Evolutionary conservation across 805 yeast species (phyloP), one percentile per base, ranked within the genome.

Genomic region (Huiozyma sinensis): DNA sequence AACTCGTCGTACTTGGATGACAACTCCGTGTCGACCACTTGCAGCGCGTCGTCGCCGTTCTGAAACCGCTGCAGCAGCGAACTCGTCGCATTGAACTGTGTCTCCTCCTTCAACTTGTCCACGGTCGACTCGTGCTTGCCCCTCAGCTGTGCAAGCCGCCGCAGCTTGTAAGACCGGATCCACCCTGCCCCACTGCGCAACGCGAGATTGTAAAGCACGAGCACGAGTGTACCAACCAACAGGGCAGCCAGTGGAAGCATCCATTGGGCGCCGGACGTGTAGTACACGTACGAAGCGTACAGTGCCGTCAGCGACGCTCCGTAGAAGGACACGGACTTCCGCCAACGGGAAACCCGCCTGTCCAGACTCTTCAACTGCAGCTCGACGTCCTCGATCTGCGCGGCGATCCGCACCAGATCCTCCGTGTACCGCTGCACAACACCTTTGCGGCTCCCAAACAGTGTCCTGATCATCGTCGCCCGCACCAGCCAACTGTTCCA

Each of bases 31-130:
- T 72, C 73, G 50, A 74, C 60, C 31, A 61, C 53, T 40, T 68
- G 65, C 54, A 67, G 56, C 28, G 68, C 64, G 48, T 73, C 75
- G 36, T 66, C 71, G 11, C 82, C 85, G 34, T 64, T 59, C 7
- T 72, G 65, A 51, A 75, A 88, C 54, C 88, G 71, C 42, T 72
- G 75, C 38, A 89, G 65, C 39, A 89, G 69, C n/a, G 82, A 78
- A 60, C 78, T 79, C 1, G 95, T 84, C 10, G 80, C 72, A 53
- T 82, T 75, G 60, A 77, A 90, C 50, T 84, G 82, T 11, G 95
- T 83, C 55, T 76, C 71, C 45, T 73, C 68, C 61, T 84, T 84
- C 61, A 83, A 67, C 48, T 79, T 83, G 24, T 80, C 83, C 40
- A 83, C 70, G 56, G 79, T 77, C 28, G 62, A 61, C 44, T 67